phyloP scores from a whole-genome alignment of 148 eudicot genomes.

The Selenicereus undatus region DNA sequence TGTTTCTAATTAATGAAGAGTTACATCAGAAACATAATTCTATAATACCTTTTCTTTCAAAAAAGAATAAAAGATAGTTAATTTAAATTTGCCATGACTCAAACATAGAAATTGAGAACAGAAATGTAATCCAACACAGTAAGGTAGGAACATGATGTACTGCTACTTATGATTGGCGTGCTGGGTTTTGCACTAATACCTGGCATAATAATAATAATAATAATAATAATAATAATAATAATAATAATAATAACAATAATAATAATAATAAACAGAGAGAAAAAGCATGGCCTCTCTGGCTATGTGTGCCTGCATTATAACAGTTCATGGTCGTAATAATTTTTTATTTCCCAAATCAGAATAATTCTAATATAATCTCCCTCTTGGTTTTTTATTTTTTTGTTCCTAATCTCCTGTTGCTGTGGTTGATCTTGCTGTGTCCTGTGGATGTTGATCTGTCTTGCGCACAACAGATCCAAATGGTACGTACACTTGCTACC shows the following conservation, averaged over 20 bases:
- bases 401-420: neutral
- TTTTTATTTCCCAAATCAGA: neutral
- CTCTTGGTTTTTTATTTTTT: neutral
- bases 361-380: neutral
- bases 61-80: too few relatives aligned
- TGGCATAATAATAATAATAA: neutral
- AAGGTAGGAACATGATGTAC: too few relatives aligned
- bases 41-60: too few relatives aligned
- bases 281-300: neutral
- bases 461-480: conserved; percentile 49
- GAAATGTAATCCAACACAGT: too few relatives aligned
- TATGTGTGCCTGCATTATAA: conserved; percentile 8
- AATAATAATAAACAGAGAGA: too few relatives aligned
- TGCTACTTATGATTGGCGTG: neutral
- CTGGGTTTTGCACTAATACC: neutral
- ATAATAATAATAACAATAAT: too few relatives aligned
- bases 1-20: too few relatives aligned
- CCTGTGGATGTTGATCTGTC: conserved; percentile 9
- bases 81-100: too few relatives aligned
- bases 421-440: conserved; percentile 16
- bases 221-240: too few relatives aligned
- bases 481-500: conserved; percentile 24
- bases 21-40: too few relatives aligned
- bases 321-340: conserved; percentile 8
- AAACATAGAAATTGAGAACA: too few relatives aligned